Percentiles rank a stretch among this genome's conserved stretches.
phyloP scores from a whole-genome alignment of 805 yeast species.

The Cyberlindnera amylophila region DNA sequence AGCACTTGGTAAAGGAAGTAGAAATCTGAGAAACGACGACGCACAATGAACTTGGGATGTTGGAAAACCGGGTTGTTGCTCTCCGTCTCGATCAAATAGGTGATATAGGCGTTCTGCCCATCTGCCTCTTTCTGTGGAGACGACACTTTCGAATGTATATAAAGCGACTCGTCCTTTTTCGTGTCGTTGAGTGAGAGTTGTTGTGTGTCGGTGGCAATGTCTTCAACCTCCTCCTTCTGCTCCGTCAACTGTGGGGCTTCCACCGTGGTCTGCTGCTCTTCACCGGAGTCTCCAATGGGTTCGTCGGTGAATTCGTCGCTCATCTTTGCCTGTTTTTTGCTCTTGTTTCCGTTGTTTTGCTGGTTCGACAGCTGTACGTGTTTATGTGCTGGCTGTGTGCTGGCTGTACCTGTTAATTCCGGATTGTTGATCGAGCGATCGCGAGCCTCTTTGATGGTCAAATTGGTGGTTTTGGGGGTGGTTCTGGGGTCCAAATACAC shows the following conservation, averaged over 20 bases:
- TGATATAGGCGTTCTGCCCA: slow-evolving; percentile 70
- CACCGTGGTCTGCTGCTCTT: neutral
- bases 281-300: slow-evolving; percentile 16
- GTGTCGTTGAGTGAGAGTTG: slow-evolving; percentile 7
- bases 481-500: no score
- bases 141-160: slow-evolving; percentile 41
- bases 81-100: slow-evolving; percentile 63
- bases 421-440: no score
- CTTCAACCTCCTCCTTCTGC: neutral
- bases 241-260: slow-evolving; percentile 1
- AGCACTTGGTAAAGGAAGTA: slow-evolving; percentile 72
- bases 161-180: slow-evolving; percentile 17
- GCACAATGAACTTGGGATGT: slow-evolving; percentile 41
- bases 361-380: no score
- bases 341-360: no score
- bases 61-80: slow-evolving; percentile 60
- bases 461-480: no score
- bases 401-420: no score
- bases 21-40: slow-evolving; percentile 88
- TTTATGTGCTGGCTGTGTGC: no score
- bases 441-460: no score
- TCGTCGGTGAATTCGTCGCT: slow-evolving; percentile 22
- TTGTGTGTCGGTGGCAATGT: neutral
- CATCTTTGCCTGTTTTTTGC: no score
- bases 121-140: slow-evolving; percentile 70